A percentile compares a stretch with the other conserved stretches of the same genome.
phyloP scores from a whole-genome alignment of 148 eudicot species.

The Polygonum aviculare region DNA sequence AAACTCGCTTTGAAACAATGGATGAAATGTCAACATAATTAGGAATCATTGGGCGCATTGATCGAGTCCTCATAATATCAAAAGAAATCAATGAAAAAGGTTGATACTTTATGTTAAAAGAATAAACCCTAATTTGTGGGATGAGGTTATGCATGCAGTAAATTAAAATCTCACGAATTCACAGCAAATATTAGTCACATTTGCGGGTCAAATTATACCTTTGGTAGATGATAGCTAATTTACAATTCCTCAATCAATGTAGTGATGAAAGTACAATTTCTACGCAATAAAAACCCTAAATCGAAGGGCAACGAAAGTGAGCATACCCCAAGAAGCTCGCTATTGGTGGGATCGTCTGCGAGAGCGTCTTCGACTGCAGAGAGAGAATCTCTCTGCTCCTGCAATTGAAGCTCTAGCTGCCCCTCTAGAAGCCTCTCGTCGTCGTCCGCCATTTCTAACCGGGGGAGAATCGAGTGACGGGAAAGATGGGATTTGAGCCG shows the following conservation, averaged over 20 bases:
- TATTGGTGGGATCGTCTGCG: slow-evolving; percentile 41
- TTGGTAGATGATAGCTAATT: neutral
- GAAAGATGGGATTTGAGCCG: neutral
- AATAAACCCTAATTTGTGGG: neutral
- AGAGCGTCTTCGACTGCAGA: slow-evolving; percentile 52
- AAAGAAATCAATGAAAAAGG: neutral
- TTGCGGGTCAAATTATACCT: neutral
- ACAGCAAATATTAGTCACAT: neutral
- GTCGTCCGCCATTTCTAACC: slow-evolving; percentile 45
- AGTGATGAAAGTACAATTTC: neutral
- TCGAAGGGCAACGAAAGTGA: neutral
- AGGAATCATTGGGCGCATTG: neutral
- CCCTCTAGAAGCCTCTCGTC: slow-evolving; percentile 55
- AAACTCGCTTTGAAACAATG: neutral
- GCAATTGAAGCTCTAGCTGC: slow-evolving; percentile 65
- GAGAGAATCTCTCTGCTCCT: slow-evolving; percentile 61
- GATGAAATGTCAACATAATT: neutral
- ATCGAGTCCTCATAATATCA: too few relatives aligned
- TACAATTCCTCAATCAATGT: neutral
- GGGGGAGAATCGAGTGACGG: neutral
- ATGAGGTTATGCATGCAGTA: neutral
- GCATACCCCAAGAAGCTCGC: slow-evolving; percentile 54
- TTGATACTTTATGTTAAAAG: neutral
- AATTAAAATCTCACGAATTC: neutral
- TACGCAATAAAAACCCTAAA: slow-evolving; percentile 1